A percentile compares a stretch with the other conserved stretches of the same genome.
phyloP scores from a whole-genome alignment of 768 basidiomycete genomes.

The Leccinum incarnatum region DNA sequence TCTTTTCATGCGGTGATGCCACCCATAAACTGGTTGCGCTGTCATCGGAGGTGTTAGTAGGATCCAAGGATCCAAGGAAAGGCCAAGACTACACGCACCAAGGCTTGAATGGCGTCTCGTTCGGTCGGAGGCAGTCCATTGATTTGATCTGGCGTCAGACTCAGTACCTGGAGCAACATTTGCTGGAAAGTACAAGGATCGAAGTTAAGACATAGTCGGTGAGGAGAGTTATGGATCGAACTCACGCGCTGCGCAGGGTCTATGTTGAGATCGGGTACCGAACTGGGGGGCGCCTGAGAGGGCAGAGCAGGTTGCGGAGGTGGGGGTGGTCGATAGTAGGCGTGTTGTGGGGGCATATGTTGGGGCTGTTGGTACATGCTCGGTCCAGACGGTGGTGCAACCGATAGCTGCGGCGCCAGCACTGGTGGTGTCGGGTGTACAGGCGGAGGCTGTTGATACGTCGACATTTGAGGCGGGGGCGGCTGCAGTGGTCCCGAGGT shows the following conservation, averaged over 20 bases:
- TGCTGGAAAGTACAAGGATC: conserved; percentile 39
- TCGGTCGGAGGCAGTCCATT: conserved; percentile 76
- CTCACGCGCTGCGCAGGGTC: conserved; percentile 52
- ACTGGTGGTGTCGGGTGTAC: conserved; percentile 34
- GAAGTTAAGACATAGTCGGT: not conserved
- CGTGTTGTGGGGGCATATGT: conserved; percentile 31
- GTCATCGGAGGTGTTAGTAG: not conserved
- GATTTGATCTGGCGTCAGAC: conserved; percentile 80
- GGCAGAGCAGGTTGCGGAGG: conserved; percentile 30
- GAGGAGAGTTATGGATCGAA: conserved; percentile 6
- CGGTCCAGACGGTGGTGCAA: conserved; percentile 27
- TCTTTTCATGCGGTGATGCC: conserved; percentile 27
- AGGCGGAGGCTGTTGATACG: conserved; percentile 29
- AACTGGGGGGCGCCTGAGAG: conserved; percentile 28
- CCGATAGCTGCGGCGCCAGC: conserved; percentile 33
- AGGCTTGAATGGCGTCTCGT: conserved; percentile 71
- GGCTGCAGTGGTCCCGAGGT: conserved; percentile 28
- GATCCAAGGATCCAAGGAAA: not conserved
- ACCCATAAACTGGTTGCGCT: conserved; percentile 37
- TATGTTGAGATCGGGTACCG: conserved; percentile 38
- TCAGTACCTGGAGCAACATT: conserved; percentile 86
- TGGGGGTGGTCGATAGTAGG: conserved; percentile 32
- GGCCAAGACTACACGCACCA: conserved; percentile 46
- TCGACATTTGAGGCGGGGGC: conserved; percentile 33
- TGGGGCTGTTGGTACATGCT: conserved; percentile 33